Percentiles rank a stretch among this genome's conserved stretches.
phyloP scores from a whole-genome alignment of 305 asterid species.

The Salvia sclarea region DNA sequence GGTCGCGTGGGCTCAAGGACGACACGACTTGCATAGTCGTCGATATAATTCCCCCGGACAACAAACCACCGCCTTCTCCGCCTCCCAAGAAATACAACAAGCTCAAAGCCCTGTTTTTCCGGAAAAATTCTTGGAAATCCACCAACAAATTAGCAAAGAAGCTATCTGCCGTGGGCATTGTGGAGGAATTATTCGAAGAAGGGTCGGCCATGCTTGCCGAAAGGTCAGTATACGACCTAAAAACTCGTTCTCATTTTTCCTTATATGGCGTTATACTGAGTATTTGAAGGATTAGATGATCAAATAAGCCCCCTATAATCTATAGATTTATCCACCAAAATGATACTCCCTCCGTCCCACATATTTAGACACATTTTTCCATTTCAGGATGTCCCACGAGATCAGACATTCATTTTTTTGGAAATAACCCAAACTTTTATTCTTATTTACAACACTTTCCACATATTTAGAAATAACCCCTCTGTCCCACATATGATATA shows the following conservation, averaged over 20 bases:
- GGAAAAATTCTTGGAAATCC: conserved; percentile 50
- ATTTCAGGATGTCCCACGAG: no score
- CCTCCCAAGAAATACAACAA: conserved; percentile 66
- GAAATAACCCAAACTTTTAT: no score
- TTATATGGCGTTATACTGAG: background rate
- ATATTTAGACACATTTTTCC: no score
- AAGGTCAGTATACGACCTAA: conserved; percentile 48
- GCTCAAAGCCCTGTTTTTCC: conserved; percentile 54
- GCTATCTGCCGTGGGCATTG: conserved; percentile 62
- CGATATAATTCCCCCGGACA: conserved; percentile 74
- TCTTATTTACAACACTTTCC: no score
- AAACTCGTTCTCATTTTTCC: background rate
- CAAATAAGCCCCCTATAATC: background rate
- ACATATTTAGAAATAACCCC: no score
- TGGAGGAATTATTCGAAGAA: conserved; percentile 92
- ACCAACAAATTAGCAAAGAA: conserved; percentile 56
- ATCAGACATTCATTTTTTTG: no score
- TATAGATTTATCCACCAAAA: no score
- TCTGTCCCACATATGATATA: no score
- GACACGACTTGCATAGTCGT: conserved; percentile 90
- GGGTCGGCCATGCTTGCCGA: conserved; percentile 96
- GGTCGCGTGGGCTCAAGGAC: conserved; percentile 82
- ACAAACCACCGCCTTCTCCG: conserved; percentile 40
- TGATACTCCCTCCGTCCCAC: no score
- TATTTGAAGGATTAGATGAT: background rate